These are phyloP conservation scores for Cryphonectria radicalis DNA, from an alignment of 2,329 filamentous ascomycete genomes.

Conservation along the genomic window DNA sequence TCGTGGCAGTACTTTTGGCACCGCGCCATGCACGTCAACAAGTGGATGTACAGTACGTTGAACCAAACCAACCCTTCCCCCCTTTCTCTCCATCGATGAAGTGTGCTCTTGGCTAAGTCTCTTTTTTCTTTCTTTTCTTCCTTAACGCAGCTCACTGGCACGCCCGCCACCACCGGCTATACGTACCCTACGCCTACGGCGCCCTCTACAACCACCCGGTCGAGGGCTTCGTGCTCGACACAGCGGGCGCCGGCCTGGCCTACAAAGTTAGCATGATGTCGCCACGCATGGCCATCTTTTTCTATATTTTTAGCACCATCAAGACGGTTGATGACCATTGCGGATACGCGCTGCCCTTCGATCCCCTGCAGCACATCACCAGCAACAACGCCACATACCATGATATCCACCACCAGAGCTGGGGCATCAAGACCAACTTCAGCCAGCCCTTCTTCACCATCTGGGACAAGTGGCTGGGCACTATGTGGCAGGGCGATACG, in stretches of 20 bases:
- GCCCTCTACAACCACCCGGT: constrained; percentile 96
- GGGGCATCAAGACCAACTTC: constrained; percentile 97
- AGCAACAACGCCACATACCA: constrained; percentile 97
- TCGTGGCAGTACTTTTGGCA: constrained; percentile 99
- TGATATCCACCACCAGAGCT: constrained; percentile 98
- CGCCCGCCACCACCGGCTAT: constrained; percentile 92
- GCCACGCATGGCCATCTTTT: constrained; percentile 83
- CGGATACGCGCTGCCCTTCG: constrained; percentile 93
- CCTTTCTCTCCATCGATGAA: no score
- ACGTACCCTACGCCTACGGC: constrained; percentile 96
- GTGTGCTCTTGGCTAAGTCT: constrained; percentile 30
- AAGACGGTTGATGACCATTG: constrained; percentile 99
- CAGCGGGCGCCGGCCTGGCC: constrained; percentile 79
- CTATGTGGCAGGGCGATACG: constrained; percentile 75
- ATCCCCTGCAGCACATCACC: constrained; percentile 88
- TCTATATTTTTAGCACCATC: constrained; percentile 86
- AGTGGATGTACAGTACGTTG: constrained; percentile 88
- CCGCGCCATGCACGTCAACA: constrained; percentile 95
- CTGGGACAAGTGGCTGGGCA: constrained; percentile 84
- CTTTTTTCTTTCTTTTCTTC: constrained; percentile 15
- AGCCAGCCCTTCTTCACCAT: constrained; percentile 93
- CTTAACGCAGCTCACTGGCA: constrained; percentile 74
- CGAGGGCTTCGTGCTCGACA: constrained; percentile 93
- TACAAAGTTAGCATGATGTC: constrained; percentile 84
- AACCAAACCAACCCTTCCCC: not conserved